phyloP scores from a whole-genome alignment of 176 grass and related monocot genomes.

The Elaeis guineensis region DNA sequence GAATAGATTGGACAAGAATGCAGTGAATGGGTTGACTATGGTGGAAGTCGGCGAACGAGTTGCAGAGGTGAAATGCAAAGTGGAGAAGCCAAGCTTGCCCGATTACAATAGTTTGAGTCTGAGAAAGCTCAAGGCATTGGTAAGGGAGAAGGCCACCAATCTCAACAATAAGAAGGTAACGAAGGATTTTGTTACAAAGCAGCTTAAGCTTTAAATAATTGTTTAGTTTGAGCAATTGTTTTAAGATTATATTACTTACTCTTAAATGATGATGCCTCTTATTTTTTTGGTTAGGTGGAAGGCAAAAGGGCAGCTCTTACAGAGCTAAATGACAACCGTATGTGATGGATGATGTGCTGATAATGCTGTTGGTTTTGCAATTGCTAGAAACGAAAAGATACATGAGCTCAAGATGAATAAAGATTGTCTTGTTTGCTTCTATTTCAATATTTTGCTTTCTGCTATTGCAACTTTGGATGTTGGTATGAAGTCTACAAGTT shows the following conservation, averaged over 20 bases:
- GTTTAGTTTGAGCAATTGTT: neutral
- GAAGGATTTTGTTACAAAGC: no score
- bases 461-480: neutral
- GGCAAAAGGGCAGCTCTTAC: no score
- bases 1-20: no score
- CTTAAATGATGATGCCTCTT: neutral
- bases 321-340: no score
- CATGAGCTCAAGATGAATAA: no score
- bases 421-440: neutral
- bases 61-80: no score
- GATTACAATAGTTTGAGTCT: constrained; percentile 25
- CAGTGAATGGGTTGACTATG: neutral
- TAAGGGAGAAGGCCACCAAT: constrained; percentile 24
- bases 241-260: no score
- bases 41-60: neutral
- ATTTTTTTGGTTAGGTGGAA: no score
- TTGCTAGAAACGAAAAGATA: no score
- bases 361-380: no score
- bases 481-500: constrained; percentile 1
- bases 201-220: constrained; percentile 15
- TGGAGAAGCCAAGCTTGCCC: neutral
- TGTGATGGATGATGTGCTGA: no score
- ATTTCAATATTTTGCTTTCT: neutral
- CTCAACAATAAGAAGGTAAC: constrained; percentile 6
- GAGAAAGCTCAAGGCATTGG: constrained; percentile 42